Conservation (phyloP, 2,329 filamentous ascomycete genomes). For the Microdochium nivale region DNA sequence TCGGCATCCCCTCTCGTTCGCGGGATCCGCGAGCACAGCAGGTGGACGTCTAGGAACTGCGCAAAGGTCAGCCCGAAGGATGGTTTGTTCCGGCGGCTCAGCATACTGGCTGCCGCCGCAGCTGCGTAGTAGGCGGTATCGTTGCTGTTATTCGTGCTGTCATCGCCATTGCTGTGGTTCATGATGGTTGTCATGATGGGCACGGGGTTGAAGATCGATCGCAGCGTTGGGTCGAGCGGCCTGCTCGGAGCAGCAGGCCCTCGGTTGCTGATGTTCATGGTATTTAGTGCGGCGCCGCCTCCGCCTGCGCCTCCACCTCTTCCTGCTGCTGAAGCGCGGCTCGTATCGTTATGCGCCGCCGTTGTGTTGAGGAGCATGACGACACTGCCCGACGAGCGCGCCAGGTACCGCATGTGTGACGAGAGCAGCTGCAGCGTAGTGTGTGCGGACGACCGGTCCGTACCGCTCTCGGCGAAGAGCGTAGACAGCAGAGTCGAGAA, state of each 20-base stretch:
- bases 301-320: not conserved
- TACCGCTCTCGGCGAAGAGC: constrained; percentile 35
- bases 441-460: constrained; percentile 38
- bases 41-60: constrained; percentile 44
- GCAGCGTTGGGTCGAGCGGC: constrained; percentile 33
- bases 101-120: constrained; percentile 9
- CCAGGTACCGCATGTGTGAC: constrained; percentile 34
- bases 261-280: not conserved
- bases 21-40: constrained; percentile 40
- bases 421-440: constrained; percentile 36
- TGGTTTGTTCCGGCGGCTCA: constrained; percentile 31
- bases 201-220: constrained; percentile 38
- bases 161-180: not conserved
- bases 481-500: constrained; percentile 40
- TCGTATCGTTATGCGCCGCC: not conserved
- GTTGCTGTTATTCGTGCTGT: not conserved
- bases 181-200: constrained; percentile 6
- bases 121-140: not conserved
- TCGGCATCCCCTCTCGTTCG: constrained; percentile 30
- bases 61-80: constrained; percentile 46
- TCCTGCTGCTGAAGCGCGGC: not conserved
- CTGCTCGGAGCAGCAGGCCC: constrained; percentile 1
- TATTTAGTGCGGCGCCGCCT: not conserved
- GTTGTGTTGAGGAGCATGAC: constrained; percentile 43
- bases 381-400: constrained; percentile 34